These are phyloP conservation scores for Schizophyllum amplum DNA, from an alignment of 1,284 basidiomycete species.

Conservation along the genomic window DNA sequence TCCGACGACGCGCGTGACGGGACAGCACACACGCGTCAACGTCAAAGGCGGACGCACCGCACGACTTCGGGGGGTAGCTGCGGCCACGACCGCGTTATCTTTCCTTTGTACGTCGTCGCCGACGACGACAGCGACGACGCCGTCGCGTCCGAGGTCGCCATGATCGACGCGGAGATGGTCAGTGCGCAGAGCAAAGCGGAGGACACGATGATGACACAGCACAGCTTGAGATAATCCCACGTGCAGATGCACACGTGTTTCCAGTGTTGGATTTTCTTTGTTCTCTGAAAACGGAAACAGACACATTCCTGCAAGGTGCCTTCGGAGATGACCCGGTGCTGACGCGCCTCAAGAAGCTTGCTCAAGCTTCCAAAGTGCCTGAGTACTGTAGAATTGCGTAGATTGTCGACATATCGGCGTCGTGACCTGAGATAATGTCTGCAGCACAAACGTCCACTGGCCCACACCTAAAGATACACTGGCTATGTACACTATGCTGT, in stretches of 20 bases:
- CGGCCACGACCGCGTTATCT: conserved; percentile 59
- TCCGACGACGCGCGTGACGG: conserved; percentile 14
- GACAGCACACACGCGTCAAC: conserved; percentile 7
- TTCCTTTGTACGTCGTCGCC: conserved; percentile 47
- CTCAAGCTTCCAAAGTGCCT: no score
- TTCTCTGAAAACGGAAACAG: no score
- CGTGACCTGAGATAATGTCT: no score
- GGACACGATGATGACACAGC: not conserved
- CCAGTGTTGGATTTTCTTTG: not conserved
- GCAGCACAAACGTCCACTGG: no score
- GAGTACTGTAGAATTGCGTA: no score
- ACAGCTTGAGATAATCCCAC: not conserved
- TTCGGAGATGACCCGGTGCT: no score
- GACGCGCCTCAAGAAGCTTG: no score
- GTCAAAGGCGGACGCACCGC: conserved; percentile 35
- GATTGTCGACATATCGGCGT: no score
- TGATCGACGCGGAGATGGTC: not conserved
- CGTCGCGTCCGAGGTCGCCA: not conserved
- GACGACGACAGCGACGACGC: not conserved
- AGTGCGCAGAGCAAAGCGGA: not conserved
- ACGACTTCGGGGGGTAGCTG: conserved; percentile 64
- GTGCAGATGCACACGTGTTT: not conserved
- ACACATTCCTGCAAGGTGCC: no score
- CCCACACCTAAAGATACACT: no score
- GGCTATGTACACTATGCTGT: not conserved